A percentile compares a stretch with the other conserved stretches of the same genome.
phyloP scores from a whole-genome alignment of 2,329 filamentous ascomycete genomes.

The Immersiporthe knoxdaviesiana region DNA sequence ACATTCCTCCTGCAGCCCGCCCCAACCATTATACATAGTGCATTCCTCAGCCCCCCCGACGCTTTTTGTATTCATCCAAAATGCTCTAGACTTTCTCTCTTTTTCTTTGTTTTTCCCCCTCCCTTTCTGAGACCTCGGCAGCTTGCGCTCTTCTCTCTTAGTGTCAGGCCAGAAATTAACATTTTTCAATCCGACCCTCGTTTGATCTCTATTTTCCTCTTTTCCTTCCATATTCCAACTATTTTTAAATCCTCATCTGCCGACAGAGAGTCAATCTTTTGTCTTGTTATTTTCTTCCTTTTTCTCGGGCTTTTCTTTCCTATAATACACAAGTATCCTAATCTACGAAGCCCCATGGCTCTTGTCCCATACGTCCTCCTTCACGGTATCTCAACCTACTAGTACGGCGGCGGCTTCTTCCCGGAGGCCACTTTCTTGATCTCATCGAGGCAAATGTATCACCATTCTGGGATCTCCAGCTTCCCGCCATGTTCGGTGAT shows the following conservation, averaged over 20 bases:
- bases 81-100: not conserved
- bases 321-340: not conserved
- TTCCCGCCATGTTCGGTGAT: slow-evolving; percentile 24
- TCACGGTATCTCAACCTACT: not conserved
- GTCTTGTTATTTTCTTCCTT: not conserved
- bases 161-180: not conserved
- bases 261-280: not conserved
- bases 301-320: too few species aligned
- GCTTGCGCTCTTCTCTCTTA: not conserved
- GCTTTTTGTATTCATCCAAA: not conserved
- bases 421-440: not conserved
- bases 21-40: slow-evolving; percentile 8
- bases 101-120: too few species aligned
- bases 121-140: not conserved
- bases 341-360: not conserved
- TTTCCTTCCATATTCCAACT: not conserved
- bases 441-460: slow-evolving; percentile 17
- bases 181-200: slow-evolving; percentile 7
- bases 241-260: not conserved
- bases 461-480: slow-evolving; percentile 6
- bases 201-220: slow-evolving; percentile 3
- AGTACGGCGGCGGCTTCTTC: not conserved
- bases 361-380: not conserved
- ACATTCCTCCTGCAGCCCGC: not conserved
- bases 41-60: not conserved